Conservation (phyloP, 495 filamentous ascomycete genomes). For the Hypoxylon crocopeplum region DNA sequence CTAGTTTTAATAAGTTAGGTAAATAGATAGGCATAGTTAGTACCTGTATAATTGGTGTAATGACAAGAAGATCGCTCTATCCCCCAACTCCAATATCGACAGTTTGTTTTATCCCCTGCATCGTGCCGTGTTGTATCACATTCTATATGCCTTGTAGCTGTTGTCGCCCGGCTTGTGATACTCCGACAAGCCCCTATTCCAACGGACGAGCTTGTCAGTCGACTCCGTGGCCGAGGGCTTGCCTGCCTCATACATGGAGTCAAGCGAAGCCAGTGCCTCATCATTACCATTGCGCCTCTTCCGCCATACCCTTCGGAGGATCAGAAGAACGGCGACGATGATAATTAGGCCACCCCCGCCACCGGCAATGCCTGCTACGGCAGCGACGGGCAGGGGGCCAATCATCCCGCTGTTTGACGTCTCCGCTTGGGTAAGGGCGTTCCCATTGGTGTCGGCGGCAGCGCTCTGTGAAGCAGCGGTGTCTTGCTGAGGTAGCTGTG, state of each 20-base stretch:
- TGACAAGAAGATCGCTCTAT: slow-evolving; percentile 10
- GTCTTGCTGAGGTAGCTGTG: slow-evolving; percentile 17
- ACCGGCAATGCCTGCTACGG: slow-evolving; percentile 42
- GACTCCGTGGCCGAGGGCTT: slow-evolving; percentile 29
- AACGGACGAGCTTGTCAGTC: slow-evolving; percentile 37
- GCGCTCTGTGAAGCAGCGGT: slow-evolving; percentile 10
- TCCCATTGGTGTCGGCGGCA: slow-evolving; percentile 10
- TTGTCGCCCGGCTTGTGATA: slow-evolving; percentile 32
- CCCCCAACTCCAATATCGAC: slow-evolving; percentile 15
- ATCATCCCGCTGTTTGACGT: slow-evolving; percentile 22
- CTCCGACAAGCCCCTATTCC: slow-evolving; percentile 40
- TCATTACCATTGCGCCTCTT: slow-evolving; percentile 38
- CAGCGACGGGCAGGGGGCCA: slow-evolving; percentile 25
- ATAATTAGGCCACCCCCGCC: slow-evolving; percentile 31
- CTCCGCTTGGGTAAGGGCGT: slow-evolving; percentile 26
- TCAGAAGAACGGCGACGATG: slow-evolving; percentile 21
- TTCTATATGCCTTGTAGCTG: slow-evolving; percentile 39
- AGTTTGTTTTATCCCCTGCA: neutral
- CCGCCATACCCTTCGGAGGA: slow-evolving; percentile 38
- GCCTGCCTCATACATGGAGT: slow-evolving; percentile 37
- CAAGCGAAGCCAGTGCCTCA: slow-evolving; percentile 27
- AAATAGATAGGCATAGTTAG: slow-evolving; percentile 12
- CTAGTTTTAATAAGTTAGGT: neutral
- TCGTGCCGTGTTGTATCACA: slow-evolving; percentile 28
- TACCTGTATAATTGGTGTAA: neutral